Conservation (phyloP, 306 rosid species). For the Sophora flavescens region DNA sequence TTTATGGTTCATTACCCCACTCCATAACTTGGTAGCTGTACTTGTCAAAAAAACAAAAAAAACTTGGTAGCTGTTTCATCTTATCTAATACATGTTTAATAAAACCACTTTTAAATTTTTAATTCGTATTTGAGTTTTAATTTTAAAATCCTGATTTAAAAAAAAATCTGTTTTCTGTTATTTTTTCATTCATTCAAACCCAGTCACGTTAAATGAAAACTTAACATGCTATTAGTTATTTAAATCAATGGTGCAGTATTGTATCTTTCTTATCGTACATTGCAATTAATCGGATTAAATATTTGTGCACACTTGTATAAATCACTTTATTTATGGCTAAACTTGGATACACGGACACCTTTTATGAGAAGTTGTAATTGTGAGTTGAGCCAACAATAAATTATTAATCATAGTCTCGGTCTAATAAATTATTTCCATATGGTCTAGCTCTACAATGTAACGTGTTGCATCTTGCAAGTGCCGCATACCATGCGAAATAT, state of each 20-base stretch:
- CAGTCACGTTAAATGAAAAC: too few species aligned
- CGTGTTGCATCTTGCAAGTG: not conserved
- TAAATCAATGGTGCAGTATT: not conserved
- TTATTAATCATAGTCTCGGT: slow-evolving; percentile 5
- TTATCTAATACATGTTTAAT: too few species aligned
- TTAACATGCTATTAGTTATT: not conserved
- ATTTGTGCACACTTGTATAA: not conserved
- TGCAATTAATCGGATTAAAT: not conserved
- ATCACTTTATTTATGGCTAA: slow-evolving; percentile 30
- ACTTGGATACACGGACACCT: slow-evolving; percentile 19
- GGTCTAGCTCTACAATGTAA: not conserved
- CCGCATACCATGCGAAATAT: slow-evolving; percentile 38
- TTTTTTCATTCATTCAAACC: too few species aligned
- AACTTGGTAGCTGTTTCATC: too few species aligned
- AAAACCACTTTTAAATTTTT: too few species aligned
- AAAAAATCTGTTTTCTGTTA: too few species aligned
- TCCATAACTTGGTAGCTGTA: too few species aligned
- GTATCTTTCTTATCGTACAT: not conserved
- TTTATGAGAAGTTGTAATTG: not conserved
- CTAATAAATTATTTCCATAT: slow-evolving; percentile 4
- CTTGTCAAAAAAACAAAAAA: too few species aligned
- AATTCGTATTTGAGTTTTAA: too few species aligned
- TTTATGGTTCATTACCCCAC: too few species aligned
- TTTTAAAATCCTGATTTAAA: too few species aligned
- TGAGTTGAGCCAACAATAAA: not conserved